These are phyloP conservation scores for Fusarium denticulatum DNA, from an alignment of 2,329 filamentous ascomycete species.

Conservation along the genomic window DNA sequence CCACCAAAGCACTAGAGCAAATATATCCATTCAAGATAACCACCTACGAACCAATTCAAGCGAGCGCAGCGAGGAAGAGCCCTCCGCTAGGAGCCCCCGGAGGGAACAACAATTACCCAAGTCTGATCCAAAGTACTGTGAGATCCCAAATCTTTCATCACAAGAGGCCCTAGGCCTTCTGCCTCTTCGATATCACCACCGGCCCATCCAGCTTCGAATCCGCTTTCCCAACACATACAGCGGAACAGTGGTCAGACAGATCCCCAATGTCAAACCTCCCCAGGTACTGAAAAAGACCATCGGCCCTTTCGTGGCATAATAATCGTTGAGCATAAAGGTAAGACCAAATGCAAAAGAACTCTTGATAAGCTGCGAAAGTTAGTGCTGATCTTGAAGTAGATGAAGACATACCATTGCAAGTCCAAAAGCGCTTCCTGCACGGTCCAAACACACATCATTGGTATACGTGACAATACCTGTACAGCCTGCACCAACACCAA, in stretches of 20 bases:
- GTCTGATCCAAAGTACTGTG: not conserved
- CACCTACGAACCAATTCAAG: not conserved
- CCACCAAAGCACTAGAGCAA: not conserved
- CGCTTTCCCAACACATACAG: not conserved
- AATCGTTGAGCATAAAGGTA: conserved; percentile 1
- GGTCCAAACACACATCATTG: not conserved
- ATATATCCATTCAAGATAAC: not conserved
- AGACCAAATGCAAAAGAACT: not conserved
- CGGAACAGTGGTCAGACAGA: not conserved
- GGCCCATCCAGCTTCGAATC: not conserved
- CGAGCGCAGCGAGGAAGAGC: not conserved
- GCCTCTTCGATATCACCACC: not conserved
- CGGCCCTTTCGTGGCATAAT: not conserved
- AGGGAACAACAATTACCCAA: not conserved
- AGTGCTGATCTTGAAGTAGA: not conserved
- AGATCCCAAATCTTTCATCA: too few relatives aligned
- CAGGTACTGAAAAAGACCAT: not conserved
- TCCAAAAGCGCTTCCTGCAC: not conserved
- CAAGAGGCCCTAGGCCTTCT: not conserved
- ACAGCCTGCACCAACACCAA: not conserved
- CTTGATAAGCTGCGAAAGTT: not conserved
- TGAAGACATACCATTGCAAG: not conserved
- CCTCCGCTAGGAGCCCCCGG: not conserved
- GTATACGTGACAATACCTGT: conserved; percentile 2
- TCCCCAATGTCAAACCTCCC: not conserved